phyloP scores from a whole-genome alignment of 2,329 filamentous ascomycete genomes.

The Xylariaceae sp. region DNA sequence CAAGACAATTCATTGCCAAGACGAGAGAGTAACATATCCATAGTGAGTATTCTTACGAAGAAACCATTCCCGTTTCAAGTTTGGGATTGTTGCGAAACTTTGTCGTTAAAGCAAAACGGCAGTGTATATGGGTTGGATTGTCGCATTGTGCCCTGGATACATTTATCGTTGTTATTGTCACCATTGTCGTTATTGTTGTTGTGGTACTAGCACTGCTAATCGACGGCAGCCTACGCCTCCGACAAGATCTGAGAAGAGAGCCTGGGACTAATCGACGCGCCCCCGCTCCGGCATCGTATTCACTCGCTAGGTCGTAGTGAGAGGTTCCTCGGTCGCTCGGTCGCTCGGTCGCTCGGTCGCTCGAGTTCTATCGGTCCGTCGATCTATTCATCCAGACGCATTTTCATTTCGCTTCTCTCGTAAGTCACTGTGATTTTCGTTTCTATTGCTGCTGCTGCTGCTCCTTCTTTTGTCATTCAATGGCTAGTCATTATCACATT shows the following conservation, averaged over 20 bases:
- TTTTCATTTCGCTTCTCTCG: constrained; percentile 14
- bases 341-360: neutral
- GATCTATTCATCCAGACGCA: neutral
- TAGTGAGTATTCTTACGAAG: constrained; percentile 5
- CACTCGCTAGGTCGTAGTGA: constrained; percentile 16
- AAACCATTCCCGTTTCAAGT: constrained; percentile 6
- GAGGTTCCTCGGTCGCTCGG: neutral
- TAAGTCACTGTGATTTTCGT: constrained; percentile 21
- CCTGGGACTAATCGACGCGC: constrained; percentile 17
- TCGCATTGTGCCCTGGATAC: constrained; percentile 10
- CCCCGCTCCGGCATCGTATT: neutral
- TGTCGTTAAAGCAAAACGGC: constrained; percentile 5
- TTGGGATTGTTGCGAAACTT: constrained; percentile 4
- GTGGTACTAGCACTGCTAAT: constrained; percentile 18
- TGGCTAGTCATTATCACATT: neutral
- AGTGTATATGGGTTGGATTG: constrained; percentile 9
- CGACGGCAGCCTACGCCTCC: constrained; percentile 14
- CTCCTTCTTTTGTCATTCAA: neutral
- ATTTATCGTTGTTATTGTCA: neutral
- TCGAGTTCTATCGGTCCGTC: neutral
- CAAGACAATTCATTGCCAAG: constrained; percentile 8
- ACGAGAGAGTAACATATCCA: neutral
- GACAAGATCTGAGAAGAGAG: constrained; percentile 14
- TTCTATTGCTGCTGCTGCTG: neutral
- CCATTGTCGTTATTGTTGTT: constrained; percentile 1